Evolutionary conservation across 495 filamentous ascomycete genomes (phyloP), one percentile per base, ranked within the genome.

Genomic region (Aspergillus wentii): DNA sequence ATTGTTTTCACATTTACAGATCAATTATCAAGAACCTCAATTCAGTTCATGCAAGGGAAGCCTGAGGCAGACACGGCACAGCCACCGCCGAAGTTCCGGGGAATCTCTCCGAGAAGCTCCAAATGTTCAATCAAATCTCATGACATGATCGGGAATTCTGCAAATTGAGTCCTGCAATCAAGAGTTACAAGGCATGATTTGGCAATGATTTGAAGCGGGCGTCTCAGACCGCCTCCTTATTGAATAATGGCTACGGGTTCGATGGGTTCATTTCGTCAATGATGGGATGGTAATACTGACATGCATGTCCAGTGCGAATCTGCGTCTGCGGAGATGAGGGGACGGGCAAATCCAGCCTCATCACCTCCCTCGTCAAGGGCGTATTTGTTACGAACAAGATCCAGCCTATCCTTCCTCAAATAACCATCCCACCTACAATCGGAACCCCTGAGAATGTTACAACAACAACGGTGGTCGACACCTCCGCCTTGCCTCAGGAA

Each of bases 251-350:
- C 62, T 42, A 64, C 62, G 52, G 60, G 62, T 66, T 40, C 9
- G 52, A 30, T 39, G 15, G 15, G n/a, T 4, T 15, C n/a, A 22
- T n/a, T n/a, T n/a, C n/a, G n/a, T n/a, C n/a, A n/a, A n/a, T n/a
- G n/a, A n/a, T n/a, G n/a, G n/a, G n/a, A n/a, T n/a, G n/a, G n/a
- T n/a, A n/a, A n/a, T n/a, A n/a, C n/a, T n/a, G 17, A 13, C 51
- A 9, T 48, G 37, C 34, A 18, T 4, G 16, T 47, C 44, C 64
- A 82, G 92, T 98, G 33, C 83, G 92, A 39, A 91, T 97, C 54
- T 94, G 88, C 54, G 85, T 98, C 30, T 96, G 91, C 72, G 92
- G 92, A 42, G 92, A 98, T 59, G 90, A 96, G 62, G 85, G 68
- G 19, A 71, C 69, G 29, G 76, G 75, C 41, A 79, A 82, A 59